Conservation (phyloP, 805 yeast genomes). For the Kregervanrija fluxuum region DNA sequence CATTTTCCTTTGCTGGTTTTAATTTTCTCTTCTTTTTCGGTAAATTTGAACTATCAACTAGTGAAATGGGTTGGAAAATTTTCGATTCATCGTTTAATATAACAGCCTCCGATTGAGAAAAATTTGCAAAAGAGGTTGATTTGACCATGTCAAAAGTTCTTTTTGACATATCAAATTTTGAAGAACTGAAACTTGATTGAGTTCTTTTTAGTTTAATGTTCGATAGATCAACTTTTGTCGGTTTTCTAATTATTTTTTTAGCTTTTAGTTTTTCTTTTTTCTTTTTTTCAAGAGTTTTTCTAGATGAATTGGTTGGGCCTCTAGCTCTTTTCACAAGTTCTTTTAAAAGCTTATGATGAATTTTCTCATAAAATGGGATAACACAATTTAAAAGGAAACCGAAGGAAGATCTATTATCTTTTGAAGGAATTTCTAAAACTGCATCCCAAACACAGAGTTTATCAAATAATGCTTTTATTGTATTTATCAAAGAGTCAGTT, state of each 20-base stretch:
- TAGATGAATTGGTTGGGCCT: constrained; percentile 21
- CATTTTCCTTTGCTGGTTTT: constrained; percentile 3
- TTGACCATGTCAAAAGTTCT: constrained; percentile 29
- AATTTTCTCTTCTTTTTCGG: constrained; percentile 12
- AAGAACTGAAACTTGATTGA: constrained; percentile 14
- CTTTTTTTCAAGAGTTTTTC: constrained; percentile 4
- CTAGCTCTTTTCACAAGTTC: constrained; percentile 21
- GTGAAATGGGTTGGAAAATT: no score
- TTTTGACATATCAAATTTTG: constrained; percentile 18
- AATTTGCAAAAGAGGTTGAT: constrained; percentile 13
- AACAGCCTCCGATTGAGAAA: no score
- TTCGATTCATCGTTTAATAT: no score
- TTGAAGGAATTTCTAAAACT: constrained; percentile 18
- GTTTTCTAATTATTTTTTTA: neutral
- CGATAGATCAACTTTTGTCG: constrained; percentile 9
- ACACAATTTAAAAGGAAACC: constrained; percentile 21
- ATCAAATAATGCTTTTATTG: constrained; percentile 21
- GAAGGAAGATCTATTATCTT: constrained; percentile 22
- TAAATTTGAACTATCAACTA: no score
- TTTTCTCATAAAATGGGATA: constrained; percentile 25
- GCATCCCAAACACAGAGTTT: constrained; percentile 29
- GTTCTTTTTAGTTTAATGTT: constrained; percentile 17
- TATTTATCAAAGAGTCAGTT: constrained; percentile 6
- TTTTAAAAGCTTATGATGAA: constrained; percentile 19
- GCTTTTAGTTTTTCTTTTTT: neutral